These are phyloP conservation scores for Geotrichum phurueaensis DNA, from an alignment of 1,139 yeast species.

Conservation along the genomic window DNA sequence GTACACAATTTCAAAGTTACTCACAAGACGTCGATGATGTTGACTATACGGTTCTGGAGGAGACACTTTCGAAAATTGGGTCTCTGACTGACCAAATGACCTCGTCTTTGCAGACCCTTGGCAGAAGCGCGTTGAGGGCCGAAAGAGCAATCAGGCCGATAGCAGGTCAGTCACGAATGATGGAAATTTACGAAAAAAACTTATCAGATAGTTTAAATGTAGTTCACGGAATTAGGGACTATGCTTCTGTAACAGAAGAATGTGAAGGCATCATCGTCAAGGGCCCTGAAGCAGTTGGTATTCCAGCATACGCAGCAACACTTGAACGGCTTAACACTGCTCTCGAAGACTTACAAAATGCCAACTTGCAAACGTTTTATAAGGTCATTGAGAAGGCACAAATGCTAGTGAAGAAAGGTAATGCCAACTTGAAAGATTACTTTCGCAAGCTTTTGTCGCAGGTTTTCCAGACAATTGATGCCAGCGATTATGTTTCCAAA, in stretches of 20 bases:
- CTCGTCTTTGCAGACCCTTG: conserved; percentile 50
- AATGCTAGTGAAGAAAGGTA: conserved; percentile 25
- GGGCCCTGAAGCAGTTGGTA: conserved; percentile 25
- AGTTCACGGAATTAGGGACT: conserved; percentile 58
- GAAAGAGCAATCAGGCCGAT: conserved; percentile 66
- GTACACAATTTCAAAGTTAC: conserved; percentile 13
- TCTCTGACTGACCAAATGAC: conserved; percentile 53
- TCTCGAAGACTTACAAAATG: conserved; percentile 24
- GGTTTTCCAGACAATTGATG: conserved; percentile 26
- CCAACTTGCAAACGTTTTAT: conserved; percentile 28
- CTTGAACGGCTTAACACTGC: conserved; percentile 26
- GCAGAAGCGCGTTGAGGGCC: conserved; percentile 56
- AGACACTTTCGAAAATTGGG: conserved; percentile 56
- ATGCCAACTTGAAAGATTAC: conserved; percentile 24
- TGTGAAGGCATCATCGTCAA: conserved; percentile 23
- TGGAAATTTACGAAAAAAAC: conserved; percentile 50
- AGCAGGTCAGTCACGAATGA: conserved; percentile 52
- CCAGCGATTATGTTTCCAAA: conserved; percentile 20
- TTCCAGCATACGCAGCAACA: conserved; percentile 24
- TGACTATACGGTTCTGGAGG: conserved; percentile 76
- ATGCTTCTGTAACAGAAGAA: conserved; percentile 45
- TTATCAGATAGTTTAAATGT: conserved; percentile 55
- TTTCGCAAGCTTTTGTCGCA: conserved; percentile 22
- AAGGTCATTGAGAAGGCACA: conserved; percentile 31
- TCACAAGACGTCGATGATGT: conserved; percentile 53